Percentiles rank a stretch among this genome's conserved stretches.
Evolutionary conservation across 495 filamentous ascomycete species (phyloP).

Genomic region (Penicillium pancosmium): DNA sequence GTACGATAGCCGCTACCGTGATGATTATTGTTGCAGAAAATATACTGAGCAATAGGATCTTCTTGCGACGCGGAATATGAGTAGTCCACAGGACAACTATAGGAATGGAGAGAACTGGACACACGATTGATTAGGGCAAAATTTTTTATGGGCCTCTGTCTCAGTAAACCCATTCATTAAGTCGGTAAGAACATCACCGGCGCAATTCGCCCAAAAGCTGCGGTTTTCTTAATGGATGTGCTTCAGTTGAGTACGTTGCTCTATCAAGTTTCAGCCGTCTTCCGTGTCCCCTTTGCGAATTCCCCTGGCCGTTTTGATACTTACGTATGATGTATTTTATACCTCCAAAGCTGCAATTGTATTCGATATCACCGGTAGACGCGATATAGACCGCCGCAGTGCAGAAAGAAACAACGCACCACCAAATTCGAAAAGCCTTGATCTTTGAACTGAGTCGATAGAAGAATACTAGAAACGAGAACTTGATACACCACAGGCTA

Average conservation of each 20-base stretch:
- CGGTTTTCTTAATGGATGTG: conserved; percentile 22
- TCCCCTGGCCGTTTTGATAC: not conserved
- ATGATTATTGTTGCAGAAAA: conserved; percentile 29
- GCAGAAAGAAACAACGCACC: conserved; percentile 17
- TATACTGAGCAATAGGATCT: conserved; percentile 24
- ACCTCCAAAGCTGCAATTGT: conserved; percentile 24
- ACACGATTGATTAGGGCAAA: not conserved
- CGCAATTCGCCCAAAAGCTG: conserved; percentile 22
- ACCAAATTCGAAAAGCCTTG: conserved; percentile 21
- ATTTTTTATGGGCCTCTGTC: not conserved
- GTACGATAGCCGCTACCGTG: conserved; percentile 28
- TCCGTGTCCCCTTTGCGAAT: not conserved
- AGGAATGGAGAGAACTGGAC: conserved; percentile 2
- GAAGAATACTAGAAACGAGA: conserved; percentile 31
- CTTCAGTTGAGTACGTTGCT: conserved; percentile 15
- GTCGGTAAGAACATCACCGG: conserved; percentile 23
- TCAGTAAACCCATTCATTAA: conserved; percentile 18
- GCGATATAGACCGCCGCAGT: conserved; percentile 18
- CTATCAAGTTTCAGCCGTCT: conserved; percentile 2
- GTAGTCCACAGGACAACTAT: conserved; percentile 26
- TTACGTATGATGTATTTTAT: conserved; percentile 19
- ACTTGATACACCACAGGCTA: conserved; percentile 27
- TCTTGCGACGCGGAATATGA: conserved; percentile 22
- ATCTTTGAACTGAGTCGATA: conserved; percentile 24
- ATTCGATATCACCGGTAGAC: conserved; percentile 22